Evolutionary conservation across 306 rosid species (phyloP), one percentile per base, ranked within the genome.

Genomic region (Casuarina equisetifolia): DNA sequence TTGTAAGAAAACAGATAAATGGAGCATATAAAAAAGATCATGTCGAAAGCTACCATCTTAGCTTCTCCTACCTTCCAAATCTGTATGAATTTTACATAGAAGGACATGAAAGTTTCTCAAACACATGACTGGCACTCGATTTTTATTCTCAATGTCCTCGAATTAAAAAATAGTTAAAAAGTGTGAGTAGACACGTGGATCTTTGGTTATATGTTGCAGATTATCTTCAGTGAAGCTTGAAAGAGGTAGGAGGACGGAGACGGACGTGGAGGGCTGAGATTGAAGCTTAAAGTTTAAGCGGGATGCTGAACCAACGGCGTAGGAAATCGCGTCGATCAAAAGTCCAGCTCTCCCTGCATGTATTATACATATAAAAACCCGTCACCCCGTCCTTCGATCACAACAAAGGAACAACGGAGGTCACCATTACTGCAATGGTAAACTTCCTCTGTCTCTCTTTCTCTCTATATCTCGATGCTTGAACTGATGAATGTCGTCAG

Each of bases 271-370:
- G 1, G 85, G 55, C 6, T 32, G 2, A n/a, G 45, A 77, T 82
- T 82, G 75, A 77, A 82, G 82, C 79, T 54, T 70, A 54, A 25
- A 57, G 6, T 73, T 82, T 6, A 82, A 67, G 85, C 85, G 85
- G 85, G 75, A 53, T 64, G 0, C 4, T 0, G 49, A 82, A 69
- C 79, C 53, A 51, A 82, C 75, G 75, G 85, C 4, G 5, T 16
- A 9, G 9, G 36, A 35, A 67, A 15, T 48, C 19, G 84, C 81
- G 68, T 81, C 19, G 46, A 75, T 49, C 25, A 9, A 13, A 77
- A 48, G 85, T 73, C 71, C 70, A 74, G 49, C 64, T 5, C 2
- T 48, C 40, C 42, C 57, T 17, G 38, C 12, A 4, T 45, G 43
- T 2, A 16, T 48, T 48, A 54, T 25, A 58, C 3, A 13, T 58